These are phyloP conservation scores for Backusella macrospora DNA, from an alignment of 192 early-diverging fungal species.

Conservation along the genomic window DNA sequence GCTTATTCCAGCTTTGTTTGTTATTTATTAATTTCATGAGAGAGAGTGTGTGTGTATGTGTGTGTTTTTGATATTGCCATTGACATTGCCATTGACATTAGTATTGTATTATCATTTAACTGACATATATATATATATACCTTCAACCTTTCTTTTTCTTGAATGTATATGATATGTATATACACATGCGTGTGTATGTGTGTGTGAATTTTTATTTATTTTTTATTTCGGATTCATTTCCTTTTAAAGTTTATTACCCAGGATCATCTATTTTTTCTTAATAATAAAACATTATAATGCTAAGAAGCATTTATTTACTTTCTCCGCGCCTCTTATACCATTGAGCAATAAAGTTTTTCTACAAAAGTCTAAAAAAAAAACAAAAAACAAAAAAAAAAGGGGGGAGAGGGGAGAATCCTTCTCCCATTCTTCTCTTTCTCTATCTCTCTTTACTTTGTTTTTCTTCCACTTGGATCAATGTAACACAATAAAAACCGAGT, in stretches of 20 bases:
- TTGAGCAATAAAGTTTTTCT: not conserved
- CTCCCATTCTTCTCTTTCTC: not conserved
- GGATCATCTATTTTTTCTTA: not conserved
- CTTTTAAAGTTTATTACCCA: constrained; percentile 6
- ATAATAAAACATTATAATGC: not conserved
- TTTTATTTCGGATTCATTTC: not conserved
- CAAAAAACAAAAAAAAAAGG: too few species aligned
- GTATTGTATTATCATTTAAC: too few species aligned
- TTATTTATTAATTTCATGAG: too few species aligned
- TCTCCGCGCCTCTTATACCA: not conserved
- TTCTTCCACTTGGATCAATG: not conserved
- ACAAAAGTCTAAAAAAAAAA: too few species aligned
- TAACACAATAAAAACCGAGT: not conserved
- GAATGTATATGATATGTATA: too few species aligned
- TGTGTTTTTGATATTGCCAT: too few species aligned
- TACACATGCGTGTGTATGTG: not conserved
- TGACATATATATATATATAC: too few species aligned
- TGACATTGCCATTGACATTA: too few species aligned
- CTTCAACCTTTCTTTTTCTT: too few species aligned
- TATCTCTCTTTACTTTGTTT: too few species aligned
- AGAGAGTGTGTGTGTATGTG: too few species aligned
- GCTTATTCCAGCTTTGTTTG: too few species aligned
- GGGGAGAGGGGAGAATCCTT: not conserved
- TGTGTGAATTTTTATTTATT: constrained; percentile 13
- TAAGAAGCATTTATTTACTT: not conserved